Percentiles rank a stretch among this genome's conserved stretches.
Evolutionary conservation across 306 rosid species (phyloP).

Genomic region (Calophaca sinica): DNA sequence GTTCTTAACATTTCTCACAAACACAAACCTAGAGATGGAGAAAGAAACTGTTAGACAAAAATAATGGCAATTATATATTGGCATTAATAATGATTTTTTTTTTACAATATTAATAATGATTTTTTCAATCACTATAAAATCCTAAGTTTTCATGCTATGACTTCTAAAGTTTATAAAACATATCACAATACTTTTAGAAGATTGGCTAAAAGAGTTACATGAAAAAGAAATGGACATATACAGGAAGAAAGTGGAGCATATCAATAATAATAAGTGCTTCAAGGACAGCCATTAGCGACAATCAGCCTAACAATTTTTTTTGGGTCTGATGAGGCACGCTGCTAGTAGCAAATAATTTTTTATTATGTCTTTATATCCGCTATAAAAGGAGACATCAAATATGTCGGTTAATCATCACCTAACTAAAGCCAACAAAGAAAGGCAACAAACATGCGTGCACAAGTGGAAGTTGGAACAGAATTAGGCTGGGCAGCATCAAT

Average conservation of each 20-base stretch:
- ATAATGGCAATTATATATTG: no score
- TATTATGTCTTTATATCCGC: not conserved
- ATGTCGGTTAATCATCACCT: constrained; percentile 20
- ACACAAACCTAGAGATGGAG: no score
- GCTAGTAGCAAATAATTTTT: not conserved
- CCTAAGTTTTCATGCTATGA: no score
- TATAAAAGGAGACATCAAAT: not conserved
- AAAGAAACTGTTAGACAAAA: no score
- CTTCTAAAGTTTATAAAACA: no score
- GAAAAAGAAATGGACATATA: not conserved
- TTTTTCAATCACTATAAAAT: no score
- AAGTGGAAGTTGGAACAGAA: constrained; percentile 16
- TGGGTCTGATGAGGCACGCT: constrained; percentile 10
- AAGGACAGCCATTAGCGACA: constrained; percentile 40
- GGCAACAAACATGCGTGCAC: constrained; percentile 13
- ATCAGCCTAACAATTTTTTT: not conserved
- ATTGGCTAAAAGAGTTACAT: not conserved
- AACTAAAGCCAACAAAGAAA: not conserved
- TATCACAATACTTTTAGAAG: not conserved
- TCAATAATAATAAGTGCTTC: not conserved
- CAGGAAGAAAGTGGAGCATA: constrained; percentile 40
- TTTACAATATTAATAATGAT: no score
- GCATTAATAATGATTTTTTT: no score
- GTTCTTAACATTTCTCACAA: no score
- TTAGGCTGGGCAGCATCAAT: not conserved